Conservation (phyloP, 352 stramenopile species). For the Globisporangium abappressorium region DNA sequence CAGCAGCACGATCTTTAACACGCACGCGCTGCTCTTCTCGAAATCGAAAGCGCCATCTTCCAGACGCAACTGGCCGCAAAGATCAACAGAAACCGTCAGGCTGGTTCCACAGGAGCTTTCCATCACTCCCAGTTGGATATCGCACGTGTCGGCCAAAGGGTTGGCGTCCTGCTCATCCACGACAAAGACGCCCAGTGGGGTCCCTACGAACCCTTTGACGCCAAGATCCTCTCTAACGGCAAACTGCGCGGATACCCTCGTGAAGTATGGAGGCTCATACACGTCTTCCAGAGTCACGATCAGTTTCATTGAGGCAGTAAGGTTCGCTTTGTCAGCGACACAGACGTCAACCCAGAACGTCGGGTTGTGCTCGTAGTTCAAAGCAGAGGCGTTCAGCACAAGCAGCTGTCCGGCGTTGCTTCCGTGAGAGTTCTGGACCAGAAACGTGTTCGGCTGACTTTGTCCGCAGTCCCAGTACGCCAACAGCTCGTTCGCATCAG, state of each 20-base stretch:
- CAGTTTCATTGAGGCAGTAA: slow-evolving; percentile 24
- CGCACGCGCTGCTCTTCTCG: slow-evolving; percentile 3
- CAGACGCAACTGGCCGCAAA: slow-evolving; percentile 3
- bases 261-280: slow-evolving; percentile 48
- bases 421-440: slow-evolving; percentile 20
- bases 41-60: slow-evolving; percentile 1
- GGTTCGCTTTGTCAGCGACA: slow-evolving; percentile 34
- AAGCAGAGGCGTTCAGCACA: slow-evolving; percentile 28
- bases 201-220: slow-evolving; percentile 15
- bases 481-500: slow-evolving; percentile 32
- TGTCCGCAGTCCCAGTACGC: slow-evolving; percentile 47
- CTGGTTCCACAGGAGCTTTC: neutral
- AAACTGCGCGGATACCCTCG: slow-evolving; percentile 23
- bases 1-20: slow-evolving; percentile 2
- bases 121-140: neutral
- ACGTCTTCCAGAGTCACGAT: slow-evolving; percentile 38
- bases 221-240: slow-evolving; percentile 27
- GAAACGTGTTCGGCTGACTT: slow-evolving; percentile 32
- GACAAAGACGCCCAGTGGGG: neutral
- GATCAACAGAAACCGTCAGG: neutral
- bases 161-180: slow-evolving; percentile 18
- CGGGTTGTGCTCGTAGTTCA: slow-evolving; percentile 41
- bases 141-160: slow-evolving; percentile 1
- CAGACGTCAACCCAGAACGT: slow-evolving; percentile 47
- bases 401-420: slow-evolving; percentile 20